These are phyloP conservation scores for Diphasiastrum complanatum DNA, from an alignment of 83 land plant genomes.

Conservation along the genomic window DNA sequence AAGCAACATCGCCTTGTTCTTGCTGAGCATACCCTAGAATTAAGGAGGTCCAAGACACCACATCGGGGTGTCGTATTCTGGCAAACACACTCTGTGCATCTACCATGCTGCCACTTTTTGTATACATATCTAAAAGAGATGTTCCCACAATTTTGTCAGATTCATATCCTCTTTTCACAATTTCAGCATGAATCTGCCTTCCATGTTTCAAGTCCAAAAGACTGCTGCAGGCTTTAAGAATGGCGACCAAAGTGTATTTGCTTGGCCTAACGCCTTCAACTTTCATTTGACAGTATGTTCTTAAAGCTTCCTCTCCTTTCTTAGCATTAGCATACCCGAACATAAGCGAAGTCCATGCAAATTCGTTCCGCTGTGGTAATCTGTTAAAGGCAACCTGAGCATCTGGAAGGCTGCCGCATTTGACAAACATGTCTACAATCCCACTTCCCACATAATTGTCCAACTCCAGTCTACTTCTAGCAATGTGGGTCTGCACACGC, in stretches of 20 bases:
- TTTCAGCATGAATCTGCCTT: not conserved
- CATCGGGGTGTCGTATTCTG: not conserved
- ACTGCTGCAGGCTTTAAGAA: slow-evolving; percentile 6
- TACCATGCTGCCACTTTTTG: not conserved
- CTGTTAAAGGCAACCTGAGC: not conserved
- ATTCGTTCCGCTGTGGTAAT: too few species aligned
- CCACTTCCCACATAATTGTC: not conserved
- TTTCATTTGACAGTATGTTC: too few species aligned
- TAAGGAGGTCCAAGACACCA: slow-evolving; percentile 6
- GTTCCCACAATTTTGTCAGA: not conserved
- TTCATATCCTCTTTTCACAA: not conserved
- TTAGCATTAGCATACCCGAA: not conserved
- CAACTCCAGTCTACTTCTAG: not conserved
- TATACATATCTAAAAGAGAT: slow-evolving; percentile 7
- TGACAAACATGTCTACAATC: not conserved
- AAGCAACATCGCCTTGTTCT: not conserved
- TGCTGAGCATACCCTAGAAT: slow-evolving; percentile 8
- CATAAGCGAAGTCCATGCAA: not conserved
- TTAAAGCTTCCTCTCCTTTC: not conserved
- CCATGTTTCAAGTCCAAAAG: not conserved
- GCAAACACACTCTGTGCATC: not conserved
- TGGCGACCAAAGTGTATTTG: not conserved
- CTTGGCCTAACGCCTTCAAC: not conserved
- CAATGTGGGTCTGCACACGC: not conserved
- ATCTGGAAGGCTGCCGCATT: slow-evolving; percentile 9